phyloP scores from a whole-genome alignment of 2,329 filamentous ascomycete genomes.

The Anthostomella pinea region DNA sequence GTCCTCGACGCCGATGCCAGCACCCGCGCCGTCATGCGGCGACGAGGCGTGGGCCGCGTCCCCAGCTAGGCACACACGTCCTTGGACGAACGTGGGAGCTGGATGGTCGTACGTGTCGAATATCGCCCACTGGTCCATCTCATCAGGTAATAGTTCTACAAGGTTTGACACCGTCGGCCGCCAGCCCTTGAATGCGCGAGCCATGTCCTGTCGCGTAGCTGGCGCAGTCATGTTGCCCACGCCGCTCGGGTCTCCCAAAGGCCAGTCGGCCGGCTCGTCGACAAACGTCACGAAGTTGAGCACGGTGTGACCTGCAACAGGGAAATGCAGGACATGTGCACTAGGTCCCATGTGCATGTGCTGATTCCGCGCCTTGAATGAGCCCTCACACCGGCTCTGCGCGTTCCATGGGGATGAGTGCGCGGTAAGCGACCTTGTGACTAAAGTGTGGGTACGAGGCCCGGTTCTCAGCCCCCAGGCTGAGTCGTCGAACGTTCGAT shows the following conservation, averaged over 20 bases:
- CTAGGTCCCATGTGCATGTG: conserved; percentile 22
- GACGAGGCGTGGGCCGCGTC: conserved; percentile 24
- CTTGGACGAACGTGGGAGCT: conserved; percentile 15
- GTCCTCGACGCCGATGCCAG: conserved; percentile 36
- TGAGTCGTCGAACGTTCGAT: conserved; percentile 41
- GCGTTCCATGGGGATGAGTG: conserved; percentile 47
- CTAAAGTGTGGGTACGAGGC: conserved; percentile 45
- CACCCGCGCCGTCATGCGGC: conserved; percentile 23
- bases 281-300: conserved; percentile 23
- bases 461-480: conserved; percentile 40
- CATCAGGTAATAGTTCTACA: conserved; percentile 19
- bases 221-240: conserved; percentile 10
- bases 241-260: conserved; percentile 16
- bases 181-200: conserved; percentile 16
- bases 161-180: conserved; percentile 16
- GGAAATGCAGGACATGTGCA: conserved; percentile 22
- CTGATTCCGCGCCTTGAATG: conserved; percentile 27
- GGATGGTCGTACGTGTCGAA: conserved; percentile 25
- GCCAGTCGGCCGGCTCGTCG: conserved; percentile 19
- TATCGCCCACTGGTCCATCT: conserved; percentile 24
- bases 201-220: conserved; percentile 17
- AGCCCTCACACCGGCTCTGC: conserved; percentile 43
- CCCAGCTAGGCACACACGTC: conserved; percentile 19
- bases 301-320: conserved; percentile 22
- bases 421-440: conserved; percentile 51